A percentile compares a stretch with the other conserved stretches of the same genome.
Conservation (phyloP, 768 basidiomycete genomes). For the Lactarius hatsudake region DNA sequence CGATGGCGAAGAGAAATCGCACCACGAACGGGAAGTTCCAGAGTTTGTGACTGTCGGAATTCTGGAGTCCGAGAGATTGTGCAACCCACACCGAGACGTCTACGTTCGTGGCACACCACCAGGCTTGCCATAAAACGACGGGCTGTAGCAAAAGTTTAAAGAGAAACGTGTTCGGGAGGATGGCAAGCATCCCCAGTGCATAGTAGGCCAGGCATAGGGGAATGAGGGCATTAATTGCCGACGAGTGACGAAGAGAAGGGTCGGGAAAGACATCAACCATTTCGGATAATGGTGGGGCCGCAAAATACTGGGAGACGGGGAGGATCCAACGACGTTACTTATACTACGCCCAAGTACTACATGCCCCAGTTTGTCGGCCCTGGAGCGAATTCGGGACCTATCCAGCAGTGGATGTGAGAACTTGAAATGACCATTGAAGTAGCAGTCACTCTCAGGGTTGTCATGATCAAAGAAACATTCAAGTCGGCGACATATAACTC, state of each 20-base stretch:
- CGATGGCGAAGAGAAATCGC: background rate
- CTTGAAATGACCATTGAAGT: too few relatives aligned
- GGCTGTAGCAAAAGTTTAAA: conserved; percentile 10
- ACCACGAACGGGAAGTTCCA: conserved; percentile 11
- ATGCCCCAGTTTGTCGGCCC: background rate
- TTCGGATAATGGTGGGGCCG: background rate
- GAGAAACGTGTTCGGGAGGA: conserved; percentile 4
- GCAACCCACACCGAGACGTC: background rate
- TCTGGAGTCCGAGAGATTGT: too few relatives aligned
- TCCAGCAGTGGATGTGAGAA: background rate
- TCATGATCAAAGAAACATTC: too few relatives aligned
- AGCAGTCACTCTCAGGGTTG: too few relatives aligned
- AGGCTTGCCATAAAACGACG: background rate
- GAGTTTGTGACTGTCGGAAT: too few relatives aligned
- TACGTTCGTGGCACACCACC: background rate
- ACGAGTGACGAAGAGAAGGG: background rate
- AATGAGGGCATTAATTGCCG: background rate
- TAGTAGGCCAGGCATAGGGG: conserved; percentile 12
- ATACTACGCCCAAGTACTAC: too few relatives aligned
- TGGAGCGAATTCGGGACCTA: background rate
- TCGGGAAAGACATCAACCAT: background rate
- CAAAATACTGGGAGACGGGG: too few relatives aligned
- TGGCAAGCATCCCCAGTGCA: conserved; percentile 1
- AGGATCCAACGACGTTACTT: background rate
- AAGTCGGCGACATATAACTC: too few relatives aligned